These are phyloP conservation scores for Nannochloropsis salina DNA, from an alignment of 108 stramenopile genomes.

Conservation along the genomic window DNA sequence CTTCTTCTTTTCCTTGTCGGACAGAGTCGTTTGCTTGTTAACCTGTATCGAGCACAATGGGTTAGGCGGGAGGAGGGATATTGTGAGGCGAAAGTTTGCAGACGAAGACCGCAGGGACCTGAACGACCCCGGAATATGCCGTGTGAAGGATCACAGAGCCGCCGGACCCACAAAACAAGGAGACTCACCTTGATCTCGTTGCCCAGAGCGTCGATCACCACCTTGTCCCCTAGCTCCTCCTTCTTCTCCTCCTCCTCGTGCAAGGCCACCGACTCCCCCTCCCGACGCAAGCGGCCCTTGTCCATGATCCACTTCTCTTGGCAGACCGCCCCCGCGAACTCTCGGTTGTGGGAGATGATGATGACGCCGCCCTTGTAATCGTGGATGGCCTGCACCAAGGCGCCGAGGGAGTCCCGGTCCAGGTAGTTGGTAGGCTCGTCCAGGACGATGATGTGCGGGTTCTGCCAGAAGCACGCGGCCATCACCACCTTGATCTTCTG, in stretches of 20 bases:
- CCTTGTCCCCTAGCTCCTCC: constrained; percentile 83
- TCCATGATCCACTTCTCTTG: constrained; percentile 90
- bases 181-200: constrained; percentile 86
- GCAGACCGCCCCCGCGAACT: constrained; percentile 85
- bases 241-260: constrained; percentile 58
- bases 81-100: too few species aligned
- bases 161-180: not conserved
- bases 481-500: constrained; percentile 98
- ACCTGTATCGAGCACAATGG: not conserved
- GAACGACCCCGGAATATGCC: too few species aligned
- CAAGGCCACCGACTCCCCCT: constrained; percentile 96
- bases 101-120: too few species aligned
- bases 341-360: constrained; percentile 97
- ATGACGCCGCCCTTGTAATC: constrained; percentile 93
- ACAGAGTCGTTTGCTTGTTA: constrained; percentile 87
- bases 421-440: constrained; percentile 99
- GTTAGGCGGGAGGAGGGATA: too few species aligned
- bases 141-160: too few species aligned
- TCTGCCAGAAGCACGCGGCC: constrained; percentile 97
- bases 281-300: constrained; percentile 70
- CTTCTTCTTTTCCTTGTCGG: constrained; percentile 96
- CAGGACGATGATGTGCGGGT: constrained; percentile 84
- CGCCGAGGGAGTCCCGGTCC: constrained; percentile 91
- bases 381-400: constrained; percentile 78
- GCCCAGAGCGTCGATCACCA: constrained; percentile 94